Percentiles rank a stretch among this genome's conserved stretches.
These are phyloP conservation scores for Saturnispora galanensis DNA, from an alignment of 805 yeast genomes.

Conservation along the genomic window DNA sequence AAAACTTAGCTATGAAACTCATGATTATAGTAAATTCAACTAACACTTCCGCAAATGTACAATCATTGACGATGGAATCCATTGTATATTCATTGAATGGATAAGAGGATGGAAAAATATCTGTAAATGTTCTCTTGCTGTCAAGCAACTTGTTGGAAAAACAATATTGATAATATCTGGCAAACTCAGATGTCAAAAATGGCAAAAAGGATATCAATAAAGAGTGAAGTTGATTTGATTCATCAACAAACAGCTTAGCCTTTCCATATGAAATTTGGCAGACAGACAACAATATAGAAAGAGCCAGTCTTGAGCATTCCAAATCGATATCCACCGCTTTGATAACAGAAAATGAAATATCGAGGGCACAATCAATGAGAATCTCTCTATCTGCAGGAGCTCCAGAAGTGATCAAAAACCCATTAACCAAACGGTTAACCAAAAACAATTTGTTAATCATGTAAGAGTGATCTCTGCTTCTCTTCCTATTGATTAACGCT, in stretches of 20 bases:
- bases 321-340: constrained; percentile 38
- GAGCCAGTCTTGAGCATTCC: constrained; percentile 56
- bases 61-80: constrained; percentile 67
- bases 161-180: constrained; percentile 42
- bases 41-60: constrained; percentile 57
- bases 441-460: constrained; percentile 51
- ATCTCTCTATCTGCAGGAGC: constrained; percentile 17
- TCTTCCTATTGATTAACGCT: constrained; percentile 27
- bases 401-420: constrained; percentile 24
- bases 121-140: constrained; percentile 56
- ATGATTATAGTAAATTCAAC: constrained; percentile 61
- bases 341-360: constrained; percentile 52
- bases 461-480: constrained; percentile 44
- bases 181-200: constrained; percentile 40
- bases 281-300: constrained; percentile 45
- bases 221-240: constrained; percentile 31
- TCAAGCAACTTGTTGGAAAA: constrained; percentile 33
- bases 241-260: constrained; percentile 17
- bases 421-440: constrained; percentile 43
- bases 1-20: constrained; percentile 38
- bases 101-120: constrained; percentile 54
- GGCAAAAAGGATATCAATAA: constrained; percentile 46
- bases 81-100: constrained; percentile 59
- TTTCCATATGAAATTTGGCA: constrained; percentile 25
- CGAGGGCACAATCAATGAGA: constrained; percentile 29